A percentile compares a stretch with the other conserved stretches of the same genome.
Evolutionary conservation across 2,329 filamentous ascomycete species (phyloP).

Genomic region (Aspergillus tanneri): DNA sequence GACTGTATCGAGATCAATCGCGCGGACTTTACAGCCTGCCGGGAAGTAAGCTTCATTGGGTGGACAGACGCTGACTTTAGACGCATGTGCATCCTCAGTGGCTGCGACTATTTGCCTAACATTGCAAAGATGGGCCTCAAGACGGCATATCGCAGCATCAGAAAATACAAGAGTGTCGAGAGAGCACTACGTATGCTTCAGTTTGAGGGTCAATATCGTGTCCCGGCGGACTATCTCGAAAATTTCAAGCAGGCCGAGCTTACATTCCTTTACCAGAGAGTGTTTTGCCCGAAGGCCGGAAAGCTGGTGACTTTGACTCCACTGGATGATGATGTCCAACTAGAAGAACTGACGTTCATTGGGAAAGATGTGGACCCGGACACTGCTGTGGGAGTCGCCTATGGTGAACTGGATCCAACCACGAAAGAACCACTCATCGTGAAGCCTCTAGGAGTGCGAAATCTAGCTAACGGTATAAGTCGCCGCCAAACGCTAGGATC

Average conservation of each 20-base stretch:
- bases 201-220: constrained; percentile 80
- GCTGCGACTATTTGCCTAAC: constrained; percentile 89
- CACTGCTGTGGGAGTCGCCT: constrained; percentile 71
- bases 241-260: constrained; percentile 82
- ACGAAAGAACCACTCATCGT: constrained; percentile 67
- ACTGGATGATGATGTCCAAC: constrained; percentile 61
- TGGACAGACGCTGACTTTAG: constrained; percentile 93
- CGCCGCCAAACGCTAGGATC: constrained; percentile 44
- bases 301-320: constrained; percentile 73
- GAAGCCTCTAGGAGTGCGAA: constrained; percentile 33
- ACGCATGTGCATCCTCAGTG: constrained; percentile 92
- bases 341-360: constrained; percentile 76
- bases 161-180: constrained; percentile 86
- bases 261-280: constrained; percentile 92
- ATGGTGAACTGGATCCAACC: constrained; percentile 82
- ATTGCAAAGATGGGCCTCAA: constrained; percentile 87
- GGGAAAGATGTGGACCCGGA: constrained; percentile 69
- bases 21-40: constrained; percentile 81
- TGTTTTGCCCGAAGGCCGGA: constrained; percentile 75
- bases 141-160: constrained; percentile 85
- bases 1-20: constrained; percentile 91
- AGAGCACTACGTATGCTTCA: constrained; percentile 77
- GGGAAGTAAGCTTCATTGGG: constrained; percentile 82
- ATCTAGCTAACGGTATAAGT: constrained; percentile 35
- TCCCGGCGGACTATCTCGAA: constrained; percentile 78